A percentile compares a stretch with the other conserved stretches of the same genome.
These are phyloP conservation scores for Gracilaria gracilis DNA, from an alignment of 23 red algal species.

Conservation along the genomic window DNA sequence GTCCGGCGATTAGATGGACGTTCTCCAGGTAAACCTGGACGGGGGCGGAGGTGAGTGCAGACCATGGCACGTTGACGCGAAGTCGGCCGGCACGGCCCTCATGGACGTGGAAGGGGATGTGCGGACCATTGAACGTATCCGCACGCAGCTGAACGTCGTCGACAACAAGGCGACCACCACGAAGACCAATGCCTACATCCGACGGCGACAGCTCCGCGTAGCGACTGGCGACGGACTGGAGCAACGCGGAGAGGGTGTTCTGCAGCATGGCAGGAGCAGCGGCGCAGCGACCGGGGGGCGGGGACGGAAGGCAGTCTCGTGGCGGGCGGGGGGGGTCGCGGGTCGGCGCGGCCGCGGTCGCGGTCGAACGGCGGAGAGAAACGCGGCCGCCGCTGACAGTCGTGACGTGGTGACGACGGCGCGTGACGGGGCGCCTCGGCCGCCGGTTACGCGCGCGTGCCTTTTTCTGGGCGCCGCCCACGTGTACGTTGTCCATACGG, in stretches of 20 bases:
- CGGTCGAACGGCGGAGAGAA: neutral
- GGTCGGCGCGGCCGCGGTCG: neutral
- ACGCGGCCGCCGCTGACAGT: conserved; percentile 7
- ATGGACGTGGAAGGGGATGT: conserved; percentile 50
- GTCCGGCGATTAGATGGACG: conserved; percentile 67
- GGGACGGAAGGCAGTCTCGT: too few species aligned
- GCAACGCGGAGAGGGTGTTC: conserved; percentile 65
- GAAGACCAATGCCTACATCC: conserved; percentile 76
- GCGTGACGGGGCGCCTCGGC: neutral
- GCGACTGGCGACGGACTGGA: conserved; percentile 68
- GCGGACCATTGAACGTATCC: conserved; percentile 46
- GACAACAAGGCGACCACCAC: conserved; percentile 77
- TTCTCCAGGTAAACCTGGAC: conserved; percentile 79
- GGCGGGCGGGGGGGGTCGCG: neutral
- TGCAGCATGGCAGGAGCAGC: conserved; percentile 58
- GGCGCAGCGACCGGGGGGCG: neutral
- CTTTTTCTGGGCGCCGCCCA: neutral
- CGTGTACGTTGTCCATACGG: conserved; percentile 15
- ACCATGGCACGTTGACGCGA: conserved; percentile 82
- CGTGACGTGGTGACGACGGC: conserved; percentile 10
- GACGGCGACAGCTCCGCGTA: conserved; percentile 67
- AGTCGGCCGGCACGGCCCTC: conserved; percentile 72
- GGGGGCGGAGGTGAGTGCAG: conserved; percentile 43
- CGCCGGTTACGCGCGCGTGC: conserved; percentile 4
- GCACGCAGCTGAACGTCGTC: conserved; percentile 71